These are phyloP conservation scores for Heritiera fomes DNA, from an alignment of 345 rosid genomes.

Conservation along the genomic window DNA sequence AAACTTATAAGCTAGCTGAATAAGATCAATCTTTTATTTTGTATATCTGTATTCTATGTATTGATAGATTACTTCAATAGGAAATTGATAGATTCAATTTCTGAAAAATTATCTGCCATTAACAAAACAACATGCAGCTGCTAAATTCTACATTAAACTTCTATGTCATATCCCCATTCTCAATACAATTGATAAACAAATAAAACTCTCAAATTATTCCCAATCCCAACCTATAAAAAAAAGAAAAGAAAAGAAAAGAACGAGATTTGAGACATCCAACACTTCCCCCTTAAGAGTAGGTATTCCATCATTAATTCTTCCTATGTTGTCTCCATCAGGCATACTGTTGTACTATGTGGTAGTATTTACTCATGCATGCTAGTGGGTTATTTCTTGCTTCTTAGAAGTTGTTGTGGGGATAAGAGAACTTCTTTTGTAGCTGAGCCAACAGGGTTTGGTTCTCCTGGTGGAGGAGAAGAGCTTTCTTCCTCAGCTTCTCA, in stretches of 20 bases:
- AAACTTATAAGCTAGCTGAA: too few species aligned
- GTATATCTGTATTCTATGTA: too few species aligned
- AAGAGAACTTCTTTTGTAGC: conserved; percentile 45
- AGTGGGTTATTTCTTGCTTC: conserved; percentile 10
- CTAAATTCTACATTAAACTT: background rate
- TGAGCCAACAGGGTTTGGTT: conserved; percentile 55
- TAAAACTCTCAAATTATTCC: background rate
- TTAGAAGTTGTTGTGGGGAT: background rate
- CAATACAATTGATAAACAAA: background rate
- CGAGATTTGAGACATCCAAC: background rate
- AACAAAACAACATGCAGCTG: background rate
- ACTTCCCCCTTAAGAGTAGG: background rate
- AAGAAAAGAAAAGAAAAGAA: background rate
- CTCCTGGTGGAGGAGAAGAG: conserved; percentile 69
- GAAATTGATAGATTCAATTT: too few species aligned
- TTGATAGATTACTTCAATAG: too few species aligned
- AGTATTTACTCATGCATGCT: background rate
- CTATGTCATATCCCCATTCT: background rate
- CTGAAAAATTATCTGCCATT: too few species aligned
- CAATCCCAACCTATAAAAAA: background rate
- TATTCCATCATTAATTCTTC: background rate
- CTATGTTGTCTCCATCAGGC: background rate
- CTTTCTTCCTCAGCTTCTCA: conserved; percentile 64
- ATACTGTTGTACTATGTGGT: background rate
- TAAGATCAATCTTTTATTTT: too few species aligned